phyloP scores from a whole-genome alignment of 2,329 filamentous ascomycete species.

The Aspergillus proliferans region DNA sequence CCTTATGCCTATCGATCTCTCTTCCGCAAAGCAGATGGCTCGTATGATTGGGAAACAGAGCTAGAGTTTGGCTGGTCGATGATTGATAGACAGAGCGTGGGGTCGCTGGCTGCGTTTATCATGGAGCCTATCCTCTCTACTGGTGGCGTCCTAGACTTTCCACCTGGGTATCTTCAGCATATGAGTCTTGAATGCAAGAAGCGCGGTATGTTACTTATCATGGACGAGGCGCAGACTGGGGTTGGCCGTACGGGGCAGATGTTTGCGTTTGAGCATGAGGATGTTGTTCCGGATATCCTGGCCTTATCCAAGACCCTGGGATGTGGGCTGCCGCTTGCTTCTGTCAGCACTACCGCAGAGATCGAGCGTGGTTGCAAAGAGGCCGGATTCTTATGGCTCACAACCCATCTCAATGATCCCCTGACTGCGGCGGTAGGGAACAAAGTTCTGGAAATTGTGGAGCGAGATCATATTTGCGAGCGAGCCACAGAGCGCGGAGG shows the following conservation, averaged over 20 bases:
- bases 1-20: constrained; percentile 58
- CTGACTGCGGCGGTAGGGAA: constrained; percentile 54
- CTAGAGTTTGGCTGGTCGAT: constrained; percentile 57
- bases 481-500: constrained; percentile 41
- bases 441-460: constrained; percentile 58
- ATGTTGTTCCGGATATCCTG: constrained; percentile 53
- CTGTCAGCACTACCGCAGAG: constrained; percentile 50
- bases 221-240: constrained; percentile 57
- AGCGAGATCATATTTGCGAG: constrained; percentile 49
- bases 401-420: constrained; percentile 59
- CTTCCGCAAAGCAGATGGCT: constrained; percentile 54
- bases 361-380: constrained; percentile 48
- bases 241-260: constrained; percentile 52
- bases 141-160: constrained; percentile 56
- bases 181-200: constrained; percentile 50
- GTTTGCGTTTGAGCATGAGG: constrained; percentile 52
- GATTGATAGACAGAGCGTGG: constrained; percentile 54
- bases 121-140: constrained; percentile 56
- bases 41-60: constrained; percentile 61
- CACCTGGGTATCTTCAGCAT: constrained; percentile 52
- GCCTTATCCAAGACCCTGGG: constrained; percentile 57
- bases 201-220: constrained; percentile 52
- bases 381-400: constrained; percentile 52
- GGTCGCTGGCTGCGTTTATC: constrained; percentile 58
- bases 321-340: constrained; percentile 53